These are phyloP conservation scores for Favolaschia claudopus DNA, from an alignment of 768 basidiomycete species.

Conservation along the genomic window DNA sequence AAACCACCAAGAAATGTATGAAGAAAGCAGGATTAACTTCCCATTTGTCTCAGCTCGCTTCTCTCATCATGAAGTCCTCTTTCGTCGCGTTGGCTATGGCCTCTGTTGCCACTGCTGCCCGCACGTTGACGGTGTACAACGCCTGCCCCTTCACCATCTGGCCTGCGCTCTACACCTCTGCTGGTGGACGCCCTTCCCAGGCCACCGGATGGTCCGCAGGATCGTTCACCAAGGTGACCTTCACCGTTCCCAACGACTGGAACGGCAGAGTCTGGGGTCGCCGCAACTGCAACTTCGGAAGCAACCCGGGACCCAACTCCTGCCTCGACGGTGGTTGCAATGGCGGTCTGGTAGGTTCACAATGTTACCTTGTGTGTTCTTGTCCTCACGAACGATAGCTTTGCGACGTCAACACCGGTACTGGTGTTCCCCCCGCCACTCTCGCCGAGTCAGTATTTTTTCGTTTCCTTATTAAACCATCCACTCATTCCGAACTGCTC, in stretches of 20 bases:
- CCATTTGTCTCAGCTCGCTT: neutral
- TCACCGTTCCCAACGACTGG: constrained; percentile 56
- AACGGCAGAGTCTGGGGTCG: constrained; percentile 53
- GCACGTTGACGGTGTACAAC: constrained; percentile 15
- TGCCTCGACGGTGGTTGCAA: constrained; percentile 59
- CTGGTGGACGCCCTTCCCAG: constrained; percentile 13
- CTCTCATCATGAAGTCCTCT: constrained; percentile 22
- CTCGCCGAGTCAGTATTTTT: constrained; percentile 59
- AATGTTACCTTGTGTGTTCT: neutral
- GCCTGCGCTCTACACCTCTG: constrained; percentile 12
- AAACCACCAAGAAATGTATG: no score
- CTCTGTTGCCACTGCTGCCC: constrained; percentile 3
- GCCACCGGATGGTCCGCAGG: constrained; percentile 22
- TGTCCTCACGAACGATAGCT: neutral
- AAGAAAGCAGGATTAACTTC: no score
- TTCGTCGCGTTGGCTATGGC: constrained; percentile 23
- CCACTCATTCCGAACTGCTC: constrained; percentile 40
- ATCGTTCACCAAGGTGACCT: constrained; percentile 36
- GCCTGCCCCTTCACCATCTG: constrained; percentile 23
- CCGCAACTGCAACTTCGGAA: constrained; percentile 55
- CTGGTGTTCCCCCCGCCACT: constrained; percentile 55
- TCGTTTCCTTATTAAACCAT: no score
- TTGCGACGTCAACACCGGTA: constrained; percentile 23
- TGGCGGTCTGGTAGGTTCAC: constrained; percentile 45
- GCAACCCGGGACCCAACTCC: constrained; percentile 43